Evolutionary conservation across 23 red algal species (phyloP), one percentile per base, ranked within the genome.

Genomic region (Pyropia yezoensis): DNA sequence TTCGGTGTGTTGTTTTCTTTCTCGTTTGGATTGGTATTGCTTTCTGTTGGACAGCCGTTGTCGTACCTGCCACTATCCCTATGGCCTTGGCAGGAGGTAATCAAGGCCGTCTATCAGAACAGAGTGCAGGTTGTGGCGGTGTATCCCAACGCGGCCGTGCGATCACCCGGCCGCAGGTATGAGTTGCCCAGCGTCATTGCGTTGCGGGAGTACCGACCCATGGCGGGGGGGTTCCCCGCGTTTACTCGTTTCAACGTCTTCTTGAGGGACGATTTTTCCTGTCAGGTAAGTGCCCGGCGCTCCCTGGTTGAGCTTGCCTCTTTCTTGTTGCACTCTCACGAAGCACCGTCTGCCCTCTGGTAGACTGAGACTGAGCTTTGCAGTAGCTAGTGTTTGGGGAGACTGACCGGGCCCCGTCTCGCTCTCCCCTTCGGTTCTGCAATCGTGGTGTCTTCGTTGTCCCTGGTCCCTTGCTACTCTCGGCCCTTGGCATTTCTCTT

Each of bases 211-310:
- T 96, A 89, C 47, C 55, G 75, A 61, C 69, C 63, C 50, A 49
- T 77, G 17, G 63, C 74, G n/a, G 25, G 25, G 25, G 55, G 61
- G 49, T 3, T 53, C 14, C 78, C 92, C 50, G 79, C 82, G 21
- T 96, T 96, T 59, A 85, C 84, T 1, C 33, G 92, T 2, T 96
- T 88, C 78, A 96, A 96, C 45, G 78, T 96, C 53, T 96, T 89
- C 23, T 63, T 96, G 26, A 66, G 92, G 28, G 92, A 96, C 57
- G n/a, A 76, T n/a, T 96, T 96, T 77, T 62, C 66, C 2, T 96
- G 92, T 57, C 92, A 96, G 76, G 39, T 47, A 47, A 3, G 39
- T 47, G 39, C 24, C 57, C 13, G 29, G 24, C 29, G 9, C 57
- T 61, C 57, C 3, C 57, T 9, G 13, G 29, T 29, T 61, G 24